Evolutionary conservation across 1,139 yeast genomes (phyloP).

Genomic region (Trichomonascaceae sp.): DNA sequence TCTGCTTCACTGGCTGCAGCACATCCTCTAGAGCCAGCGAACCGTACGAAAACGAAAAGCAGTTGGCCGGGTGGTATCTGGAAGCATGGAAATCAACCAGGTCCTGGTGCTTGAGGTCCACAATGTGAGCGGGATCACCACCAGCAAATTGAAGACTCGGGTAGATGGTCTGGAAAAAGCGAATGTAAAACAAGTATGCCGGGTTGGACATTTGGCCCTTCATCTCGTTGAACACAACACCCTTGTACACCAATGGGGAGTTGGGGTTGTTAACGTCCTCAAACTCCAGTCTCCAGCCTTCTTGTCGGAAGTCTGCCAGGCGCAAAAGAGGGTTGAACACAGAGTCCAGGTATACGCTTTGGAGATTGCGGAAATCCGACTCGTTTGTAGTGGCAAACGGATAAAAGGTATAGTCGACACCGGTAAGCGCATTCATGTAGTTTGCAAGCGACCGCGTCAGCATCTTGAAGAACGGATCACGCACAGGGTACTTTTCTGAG

Average conservation of each 20-base stretch:
- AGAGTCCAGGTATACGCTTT: slow-evolving; percentile 81
- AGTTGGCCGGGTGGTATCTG: slow-evolving; percentile 83
- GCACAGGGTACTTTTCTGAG: slow-evolving; percentile 74
- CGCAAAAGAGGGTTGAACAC: slow-evolving; percentile 72
- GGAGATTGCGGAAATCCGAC: slow-evolving; percentile 68
- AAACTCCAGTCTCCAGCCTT: slow-evolving; percentile 95
- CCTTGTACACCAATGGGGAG: slow-evolving; percentile 66
- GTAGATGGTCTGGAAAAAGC: slow-evolving; percentile 74
- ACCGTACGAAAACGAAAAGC: slow-evolving; percentile 82
- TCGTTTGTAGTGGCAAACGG: slow-evolving; percentile 92
- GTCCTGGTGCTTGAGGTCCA: slow-evolving; percentile 61
- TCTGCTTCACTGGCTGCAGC: slow-evolving; percentile 41
- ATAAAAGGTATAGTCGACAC: slow-evolving; percentile 86
- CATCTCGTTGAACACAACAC: slow-evolving; percentile 97
- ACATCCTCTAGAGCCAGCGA: slow-evolving; percentile 53
- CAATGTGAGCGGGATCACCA: slow-evolving; percentile 80
- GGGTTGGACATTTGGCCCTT: slow-evolving; percentile 93
- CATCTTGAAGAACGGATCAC: slow-evolving; percentile 98
- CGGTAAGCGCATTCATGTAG: slow-evolving; percentile 99
- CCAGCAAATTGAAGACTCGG: slow-evolving; percentile 84
- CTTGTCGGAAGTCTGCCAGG: slow-evolving; percentile 78
- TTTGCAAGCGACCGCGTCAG: slow-evolving; percentile 75
- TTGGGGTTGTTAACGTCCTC: slow-evolving; percentile 39
- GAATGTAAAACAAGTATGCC: slow-evolving; percentile 70
- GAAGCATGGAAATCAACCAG: slow-evolving; percentile 58